Evolutionary conservation across 2,329 filamentous ascomycete genomes (phyloP).

Genomic region (Alternaria gansuensis): DNA sequence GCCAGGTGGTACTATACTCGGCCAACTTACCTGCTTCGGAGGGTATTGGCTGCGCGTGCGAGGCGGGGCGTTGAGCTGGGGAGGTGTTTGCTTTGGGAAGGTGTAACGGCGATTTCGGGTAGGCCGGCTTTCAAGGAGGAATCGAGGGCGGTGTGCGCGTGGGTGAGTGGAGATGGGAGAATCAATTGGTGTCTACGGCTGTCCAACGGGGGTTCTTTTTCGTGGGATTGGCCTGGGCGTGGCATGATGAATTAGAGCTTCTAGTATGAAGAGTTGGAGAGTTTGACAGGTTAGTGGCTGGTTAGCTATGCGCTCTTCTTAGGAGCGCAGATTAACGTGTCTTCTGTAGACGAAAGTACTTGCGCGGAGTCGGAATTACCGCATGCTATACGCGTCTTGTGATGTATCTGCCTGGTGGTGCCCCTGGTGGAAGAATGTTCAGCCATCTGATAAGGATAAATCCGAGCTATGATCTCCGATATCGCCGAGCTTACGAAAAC

Average conservation of each 20-base stretch:
- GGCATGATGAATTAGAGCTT: background rate
- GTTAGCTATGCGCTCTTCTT: conserved; percentile 2
- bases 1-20: conserved; percentile 64
- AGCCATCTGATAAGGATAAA: conserved; percentile 13
- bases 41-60: conserved; percentile 42
- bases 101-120: conserved; percentile 49
- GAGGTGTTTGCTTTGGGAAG: conserved; percentile 48
- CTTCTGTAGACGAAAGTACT: conserved; percentile 15
- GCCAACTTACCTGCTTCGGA: conserved; percentile 66
- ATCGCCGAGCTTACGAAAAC: conserved; percentile 20
- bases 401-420: conserved; percentile 11
- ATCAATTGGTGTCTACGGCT: conserved; percentile 52
- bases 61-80: conserved; percentile 44
- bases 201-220: conserved; percentile 52
- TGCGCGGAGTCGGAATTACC: background rate
- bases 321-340: background rate
- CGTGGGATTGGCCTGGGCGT: conserved; percentile 28
- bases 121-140: conserved; percentile 37
- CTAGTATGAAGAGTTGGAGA: background rate
- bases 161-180: conserved; percentile 48
- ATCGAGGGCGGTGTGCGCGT: conserved; percentile 32
- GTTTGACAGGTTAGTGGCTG: background rate
- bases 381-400: background rate
- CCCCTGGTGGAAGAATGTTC: no score
- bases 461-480: conserved; percentile 21